Evolutionary conservation across 257 asterid species (phyloP), one percentile per base, ranked within the genome.

Genomic region (Hygrophila difformis): DNA sequence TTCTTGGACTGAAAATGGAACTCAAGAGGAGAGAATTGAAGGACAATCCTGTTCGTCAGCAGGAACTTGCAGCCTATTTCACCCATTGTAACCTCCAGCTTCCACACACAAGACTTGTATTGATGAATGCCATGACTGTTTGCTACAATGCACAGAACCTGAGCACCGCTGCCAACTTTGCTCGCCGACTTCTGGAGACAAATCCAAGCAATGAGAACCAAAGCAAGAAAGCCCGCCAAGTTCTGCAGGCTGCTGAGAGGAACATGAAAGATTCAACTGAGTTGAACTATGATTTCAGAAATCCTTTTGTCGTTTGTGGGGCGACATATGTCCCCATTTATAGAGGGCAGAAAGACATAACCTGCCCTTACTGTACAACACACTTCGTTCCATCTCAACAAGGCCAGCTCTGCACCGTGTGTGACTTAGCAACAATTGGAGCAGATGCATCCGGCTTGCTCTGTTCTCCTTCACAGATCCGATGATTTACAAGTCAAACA

Each of bases 41-140:
- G 54, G 95, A 70, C 39, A 52, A 87, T 39, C 91, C 91, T 0
- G 53, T 67, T 43, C 97, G 92, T 44, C 91, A 78, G 68, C 94
- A 75, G 67, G 97, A 87, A 42, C 75, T 87, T 29, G 94, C 97
- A 5, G 95, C 97, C 5, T 87, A 87, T 55, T 87, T 87, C 48
- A 83, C 97, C 8, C 97, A 87, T 47, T 87, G 93, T 15, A 83
- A 68, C 54, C 81, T 83, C 49, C 93, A 83, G 73, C 44, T 42
- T 55, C 93, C 87, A 9, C 97, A 87, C 65, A 33, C 54, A 44
- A 78, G 97, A 51, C 93, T 87, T 2, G 93, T 93, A 4, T 65
- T 87, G 38, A 12, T 39, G 69, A 80, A 55, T 55, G 97, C 97
- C 1, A 76, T 84, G 91, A 67, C 67, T 19, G 70, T 73, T 35